These are phyloP conservation scores for Russula dissimulans DNA, from an alignment of 768 basidiomycete species.

Conservation along the genomic window DNA sequence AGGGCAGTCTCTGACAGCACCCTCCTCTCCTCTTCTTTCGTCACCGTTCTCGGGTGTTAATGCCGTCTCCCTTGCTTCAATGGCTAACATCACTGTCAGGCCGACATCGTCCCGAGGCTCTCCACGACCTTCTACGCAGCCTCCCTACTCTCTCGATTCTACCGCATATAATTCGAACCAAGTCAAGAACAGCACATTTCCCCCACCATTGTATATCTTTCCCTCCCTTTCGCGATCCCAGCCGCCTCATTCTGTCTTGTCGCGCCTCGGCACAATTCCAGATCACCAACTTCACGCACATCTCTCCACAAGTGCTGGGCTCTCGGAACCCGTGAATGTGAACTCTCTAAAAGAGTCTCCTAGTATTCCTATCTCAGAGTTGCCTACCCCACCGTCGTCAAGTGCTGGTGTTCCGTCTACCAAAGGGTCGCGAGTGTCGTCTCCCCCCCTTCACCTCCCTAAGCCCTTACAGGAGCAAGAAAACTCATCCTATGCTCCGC, in stretches of 20 bases:
- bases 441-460: conserved; percentile 5
- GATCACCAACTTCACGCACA: conserved; percentile 9
- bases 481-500: neutral
- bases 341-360: conserved; percentile 5
- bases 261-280: neutral
- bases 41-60: conserved; percentile 1
- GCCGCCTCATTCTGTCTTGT: neutral
- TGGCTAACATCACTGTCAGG: conserved; percentile 1
- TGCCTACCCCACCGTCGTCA: conserved; percentile 19
- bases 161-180: neutral
- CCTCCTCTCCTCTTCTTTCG: conserved; percentile 12
- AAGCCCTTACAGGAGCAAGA: conserved; percentile 1
- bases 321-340: neutral
- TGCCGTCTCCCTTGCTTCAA: neutral
- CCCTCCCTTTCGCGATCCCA: conserved; percentile 6
- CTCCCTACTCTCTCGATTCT: conserved; percentile 3
- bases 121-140: neutral
- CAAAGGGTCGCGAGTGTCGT: conserved; percentile 9
- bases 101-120: conserved; percentile 5
- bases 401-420: conserved; percentile 10
- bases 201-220: conserved; percentile 1
- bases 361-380: neutral
- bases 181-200: neutral
- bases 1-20: conserved; percentile 14
- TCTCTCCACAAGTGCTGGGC: neutral